Percentiles rank a stretch among this genome's conserved stretches.
These are phyloP conservation scores for Boletus sp. DNA, from an alignment of 1,284 basidiomycete species.

Conservation along the genomic window DNA sequence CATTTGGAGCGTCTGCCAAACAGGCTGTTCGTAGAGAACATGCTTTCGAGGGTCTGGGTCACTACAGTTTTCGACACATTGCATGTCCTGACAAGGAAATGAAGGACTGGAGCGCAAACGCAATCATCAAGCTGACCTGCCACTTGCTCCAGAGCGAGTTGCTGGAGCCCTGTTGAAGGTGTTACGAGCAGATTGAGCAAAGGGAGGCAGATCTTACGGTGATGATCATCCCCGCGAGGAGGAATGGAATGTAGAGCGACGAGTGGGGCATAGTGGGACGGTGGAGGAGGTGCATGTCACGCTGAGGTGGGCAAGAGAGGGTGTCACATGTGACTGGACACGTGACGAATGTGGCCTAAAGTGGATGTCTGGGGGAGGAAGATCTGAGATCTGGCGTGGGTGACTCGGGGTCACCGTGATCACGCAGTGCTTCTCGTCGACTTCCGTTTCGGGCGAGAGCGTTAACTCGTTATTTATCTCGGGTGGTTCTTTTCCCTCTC, in stretches of 20 bases:
- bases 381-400: slow-evolving; percentile 29
- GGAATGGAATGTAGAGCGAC: slow-evolving; percentile 45
- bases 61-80: slow-evolving; percentile 88
- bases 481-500: slow-evolving; percentile 32
- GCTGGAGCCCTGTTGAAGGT: slow-evolving; percentile 55
- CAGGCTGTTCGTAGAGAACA: slow-evolving; percentile 85
- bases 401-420: slow-evolving; percentile 29
- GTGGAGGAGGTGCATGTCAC: slow-evolving; percentile 9
- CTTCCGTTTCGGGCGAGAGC: slow-evolving; percentile 29
- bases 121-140: slow-evolving; percentile 47
- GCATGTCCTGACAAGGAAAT: slow-evolving; percentile 67
- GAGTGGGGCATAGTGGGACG: slow-evolving; percentile 37
- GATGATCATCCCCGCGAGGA: slow-evolving; percentile 76
- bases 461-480: slow-evolving; percentile 34
- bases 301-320: neutral
- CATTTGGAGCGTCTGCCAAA: slow-evolving; percentile 93
- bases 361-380: slow-evolving; percentile 1
- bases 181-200: neutral
- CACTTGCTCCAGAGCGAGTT: slow-evolving; percentile 81
- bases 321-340: slow-evolving; percentile 21
- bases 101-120: neutral
- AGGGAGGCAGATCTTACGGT: slow-evolving; percentile 45
- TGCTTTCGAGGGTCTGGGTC: slow-evolving; percentile 52
- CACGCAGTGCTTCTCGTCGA: slow-evolving; percentile 30
- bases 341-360: slow-evolving; percentile 18